These are phyloP conservation scores for Thoreauomyces humboldtii DNA, from an alignment of 192 early-diverging fungal species.

Conservation along the genomic window DNA sequence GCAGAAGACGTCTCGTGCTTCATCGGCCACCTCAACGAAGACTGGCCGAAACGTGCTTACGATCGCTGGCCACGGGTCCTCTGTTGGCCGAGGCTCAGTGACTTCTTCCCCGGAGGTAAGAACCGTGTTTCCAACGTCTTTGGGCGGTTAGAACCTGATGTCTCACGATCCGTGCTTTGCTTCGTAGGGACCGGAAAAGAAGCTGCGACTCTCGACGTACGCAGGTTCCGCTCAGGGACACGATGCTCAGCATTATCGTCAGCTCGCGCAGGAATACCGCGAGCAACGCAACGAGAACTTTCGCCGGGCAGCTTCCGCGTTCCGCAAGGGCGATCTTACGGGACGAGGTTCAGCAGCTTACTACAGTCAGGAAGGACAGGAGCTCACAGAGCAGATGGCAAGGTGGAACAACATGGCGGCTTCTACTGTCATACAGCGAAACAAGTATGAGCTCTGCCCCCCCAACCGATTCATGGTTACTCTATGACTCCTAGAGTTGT, in stretches of 20 bases:
- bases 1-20: background rate
- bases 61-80: background rate
- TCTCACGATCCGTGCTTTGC: background rate
- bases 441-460: too few relatives aligned
- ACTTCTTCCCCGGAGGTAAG: background rate
- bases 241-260: conserved; percentile 6
- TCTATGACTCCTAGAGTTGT: too few relatives aligned
- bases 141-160: background rate
- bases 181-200: background rate
- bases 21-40: background rate
- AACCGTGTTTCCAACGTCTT: background rate
- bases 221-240: background rate
- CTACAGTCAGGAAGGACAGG: conserved; percentile 17
- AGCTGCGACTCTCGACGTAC: background rate
- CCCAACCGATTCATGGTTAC: too few relatives aligned
- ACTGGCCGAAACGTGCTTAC: background rate
- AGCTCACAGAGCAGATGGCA: conserved; percentile 8
- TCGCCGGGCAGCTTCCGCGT: conserved; percentile 16
- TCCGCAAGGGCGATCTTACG: conserved; percentile 17
- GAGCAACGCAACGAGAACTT: conserved; percentile 19
- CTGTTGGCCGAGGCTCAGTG: background rate
- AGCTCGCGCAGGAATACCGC: background rate
- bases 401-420: conserved; percentile 17
- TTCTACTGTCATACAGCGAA: conserved; percentile 16
- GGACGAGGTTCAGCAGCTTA: conserved; percentile 15